Evolutionary conservation across 139 green algal species (phyloP).

Genomic region (Chlamydomonas sp.): DNA sequence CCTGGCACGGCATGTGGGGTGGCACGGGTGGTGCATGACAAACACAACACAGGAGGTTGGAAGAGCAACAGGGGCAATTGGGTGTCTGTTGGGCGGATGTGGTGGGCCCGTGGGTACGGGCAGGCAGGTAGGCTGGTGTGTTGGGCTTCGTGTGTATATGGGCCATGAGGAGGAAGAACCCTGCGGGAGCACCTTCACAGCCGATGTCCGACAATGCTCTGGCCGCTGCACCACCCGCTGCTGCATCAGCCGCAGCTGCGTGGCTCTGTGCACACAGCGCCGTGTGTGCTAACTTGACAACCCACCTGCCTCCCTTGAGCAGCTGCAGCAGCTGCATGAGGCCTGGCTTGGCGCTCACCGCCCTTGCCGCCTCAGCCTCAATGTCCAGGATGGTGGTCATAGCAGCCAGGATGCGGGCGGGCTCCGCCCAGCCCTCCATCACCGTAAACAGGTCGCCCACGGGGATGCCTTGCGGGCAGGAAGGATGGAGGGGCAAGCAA

Average conservation of each 20-base stretch:
- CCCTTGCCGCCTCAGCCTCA: slow-evolving; percentile 64
- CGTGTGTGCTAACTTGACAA: too few species aligned
- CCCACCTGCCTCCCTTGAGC: slow-evolving; percentile 50
- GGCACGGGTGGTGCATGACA: background rate
- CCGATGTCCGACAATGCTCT: too few species aligned
- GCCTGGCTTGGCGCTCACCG: slow-evolving; percentile 45
- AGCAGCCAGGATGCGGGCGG: slow-evolving; percentile 26
- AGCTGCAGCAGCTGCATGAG: slow-evolving; percentile 59
- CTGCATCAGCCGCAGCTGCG: too few species aligned
- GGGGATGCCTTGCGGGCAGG: slow-evolving; percentile 56
- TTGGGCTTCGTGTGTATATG: too few species aligned
- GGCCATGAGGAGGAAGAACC: too few species aligned
- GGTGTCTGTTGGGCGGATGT: too few species aligned
- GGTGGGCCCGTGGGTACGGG: background rate
- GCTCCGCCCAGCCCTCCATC: slow-evolving; percentile 74
- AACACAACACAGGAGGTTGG: background rate
- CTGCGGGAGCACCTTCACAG: too few species aligned
- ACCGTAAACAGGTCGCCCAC: slow-evolving; percentile 80
- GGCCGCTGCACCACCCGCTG: too few species aligned
- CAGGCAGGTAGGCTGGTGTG: too few species aligned
- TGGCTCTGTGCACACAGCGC: too few species aligned
- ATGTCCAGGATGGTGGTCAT: slow-evolving; percentile 75
- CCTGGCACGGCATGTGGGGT: slow-evolving; percentile 20
- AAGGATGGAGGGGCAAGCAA: background rate
- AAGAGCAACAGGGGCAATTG: background rate